phyloP scores from a whole-genome alignment of 2,329 filamentous ascomycete species.

The Trichoderma sp. region DNA sequence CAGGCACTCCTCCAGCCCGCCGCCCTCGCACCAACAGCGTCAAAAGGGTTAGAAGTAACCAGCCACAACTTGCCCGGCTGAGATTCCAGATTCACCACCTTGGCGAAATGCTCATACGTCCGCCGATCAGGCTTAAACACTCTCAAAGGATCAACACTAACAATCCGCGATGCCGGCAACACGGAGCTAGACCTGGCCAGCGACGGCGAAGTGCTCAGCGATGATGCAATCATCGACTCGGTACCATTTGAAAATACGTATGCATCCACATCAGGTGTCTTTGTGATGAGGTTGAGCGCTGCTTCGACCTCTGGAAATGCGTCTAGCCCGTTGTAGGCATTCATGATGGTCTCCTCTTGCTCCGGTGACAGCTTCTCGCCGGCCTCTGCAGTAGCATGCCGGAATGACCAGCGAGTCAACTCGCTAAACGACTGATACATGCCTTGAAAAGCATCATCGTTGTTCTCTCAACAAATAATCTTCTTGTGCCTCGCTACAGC shows the following conservation, averaged over 20 bases:
- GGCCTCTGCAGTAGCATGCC: constrained; percentile 61
- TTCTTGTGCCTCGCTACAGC: background rate
- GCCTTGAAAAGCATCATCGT: constrained; percentile 39
- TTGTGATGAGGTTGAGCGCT: constrained; percentile 48
- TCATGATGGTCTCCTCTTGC: constrained; percentile 53
- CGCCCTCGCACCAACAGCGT: constrained; percentile 61
- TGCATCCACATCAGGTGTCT: constrained; percentile 42
- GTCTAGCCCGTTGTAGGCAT: constrained; percentile 60
- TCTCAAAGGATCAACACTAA: constrained; percentile 58
- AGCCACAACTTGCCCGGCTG: constrained; percentile 58
- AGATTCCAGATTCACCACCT: constrained; percentile 45
- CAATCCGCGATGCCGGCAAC: constrained; percentile 45
- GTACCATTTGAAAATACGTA: constrained; percentile 73
- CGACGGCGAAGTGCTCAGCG: constrained; percentile 54
- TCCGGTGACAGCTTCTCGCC: constrained; percentile 42
- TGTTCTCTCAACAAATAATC: background rate
- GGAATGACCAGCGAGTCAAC: constrained; percentile 60
- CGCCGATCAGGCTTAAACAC: constrained; percentile 64
- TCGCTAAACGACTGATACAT: constrained; percentile 49
- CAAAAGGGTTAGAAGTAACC: constrained; percentile 70
- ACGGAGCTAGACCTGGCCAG: constrained; percentile 45
- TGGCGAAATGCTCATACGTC: constrained; percentile 58
- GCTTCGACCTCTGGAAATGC: constrained; percentile 62
- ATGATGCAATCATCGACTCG: constrained; percentile 57
- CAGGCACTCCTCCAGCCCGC: constrained; percentile 62